Percentiles rank a stretch among this genome's conserved stretches.
These are phyloP conservation scores for Chaetomium fimeti DNA, from an alignment of 495 filamentous ascomycete species.

Conservation along the genomic window DNA sequence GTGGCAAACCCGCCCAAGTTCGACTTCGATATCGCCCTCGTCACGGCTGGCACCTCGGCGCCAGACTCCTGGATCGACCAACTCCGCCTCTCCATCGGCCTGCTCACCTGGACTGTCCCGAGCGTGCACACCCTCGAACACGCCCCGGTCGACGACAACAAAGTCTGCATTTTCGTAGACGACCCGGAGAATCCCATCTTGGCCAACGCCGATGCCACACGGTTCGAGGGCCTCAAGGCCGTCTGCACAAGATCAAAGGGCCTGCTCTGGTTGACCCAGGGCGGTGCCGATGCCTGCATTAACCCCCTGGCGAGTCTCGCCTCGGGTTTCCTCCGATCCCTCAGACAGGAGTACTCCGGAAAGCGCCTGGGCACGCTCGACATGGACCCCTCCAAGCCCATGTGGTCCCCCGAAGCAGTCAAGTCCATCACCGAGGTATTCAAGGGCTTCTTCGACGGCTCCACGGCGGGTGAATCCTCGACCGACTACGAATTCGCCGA, in stretches of 20 bases:
- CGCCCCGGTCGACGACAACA: slow-evolving; percentile 22
- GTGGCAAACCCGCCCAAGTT: slow-evolving; percentile 17
- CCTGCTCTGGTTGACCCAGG: slow-evolving; percentile 52
- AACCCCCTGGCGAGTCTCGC: slow-evolving; percentile 34
- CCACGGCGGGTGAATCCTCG: not conserved
- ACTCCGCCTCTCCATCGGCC: slow-evolving; percentile 29
- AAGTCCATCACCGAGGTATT: slow-evolving; percentile 31
- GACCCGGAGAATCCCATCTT: slow-evolving; percentile 38
- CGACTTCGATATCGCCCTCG: slow-evolving; percentile 32
- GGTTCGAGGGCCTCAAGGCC: slow-evolving; percentile 34
- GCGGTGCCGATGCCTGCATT: slow-evolving; percentile 38
- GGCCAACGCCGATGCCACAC: slow-evolving; percentile 20
- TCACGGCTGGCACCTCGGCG: slow-evolving; percentile 14
- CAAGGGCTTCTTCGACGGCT: slow-evolving; percentile 27
- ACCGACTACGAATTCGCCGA: slow-evolving; percentile 36
- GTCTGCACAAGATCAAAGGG: slow-evolving; percentile 35
- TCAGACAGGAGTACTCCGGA: slow-evolving; percentile 35
- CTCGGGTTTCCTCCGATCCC: slow-evolving; percentile 35
- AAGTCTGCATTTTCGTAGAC: slow-evolving; percentile 37
- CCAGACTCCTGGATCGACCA: slow-evolving; percentile 29
- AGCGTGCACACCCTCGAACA: slow-evolving; percentile 26
- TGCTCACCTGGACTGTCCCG: slow-evolving; percentile 33
- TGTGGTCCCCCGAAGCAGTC: slow-evolving; percentile 25
- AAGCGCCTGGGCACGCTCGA: slow-evolving; percentile 34
- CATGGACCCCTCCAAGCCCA: slow-evolving; percentile 24